A percentile compares a stretch with the other conserved stretches of the same genome.
Conservation (phyloP, 352 stramenopile genomes). For the Pythium aquatile region DNA sequence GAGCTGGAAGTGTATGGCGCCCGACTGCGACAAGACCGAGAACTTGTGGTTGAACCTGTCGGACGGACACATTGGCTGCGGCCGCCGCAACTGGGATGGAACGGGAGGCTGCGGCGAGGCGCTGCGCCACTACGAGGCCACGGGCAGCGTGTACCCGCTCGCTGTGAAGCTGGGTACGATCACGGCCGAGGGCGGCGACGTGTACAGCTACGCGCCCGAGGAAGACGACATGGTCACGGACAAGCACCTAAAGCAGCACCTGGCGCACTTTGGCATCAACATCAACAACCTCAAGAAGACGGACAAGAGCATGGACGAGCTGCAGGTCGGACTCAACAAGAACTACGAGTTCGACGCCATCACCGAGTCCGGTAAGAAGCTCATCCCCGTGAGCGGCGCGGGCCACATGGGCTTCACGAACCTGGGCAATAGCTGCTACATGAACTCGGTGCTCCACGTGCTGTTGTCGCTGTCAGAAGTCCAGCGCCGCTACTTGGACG, state of each 20-base stretch:
- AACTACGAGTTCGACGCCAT: slow-evolving; percentile 98
- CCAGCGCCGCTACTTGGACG: slow-evolving; percentile 67
- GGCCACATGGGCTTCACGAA: slow-evolving; percentile 97
- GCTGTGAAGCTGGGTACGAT: slow-evolving; percentile 99
- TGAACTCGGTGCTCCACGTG: slow-evolving; percentile 97
- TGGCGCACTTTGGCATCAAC: slow-evolving; percentile 96
- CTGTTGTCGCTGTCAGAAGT: slow-evolving; percentile 85
- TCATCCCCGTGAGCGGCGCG: slow-evolving; percentile 88
- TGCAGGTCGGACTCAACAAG: slow-evolving; percentile 97
- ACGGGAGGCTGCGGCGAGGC: slow-evolving; percentile 95
- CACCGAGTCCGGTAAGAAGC: slow-evolving; percentile 94
- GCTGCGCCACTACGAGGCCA: slow-evolving; percentile 95
- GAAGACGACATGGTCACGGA: slow-evolving; percentile 98
- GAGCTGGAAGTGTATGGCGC: slow-evolving; percentile 87
- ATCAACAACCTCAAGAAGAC: slow-evolving; percentile 95
- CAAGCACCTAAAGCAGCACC: slow-evolving; percentile 92
- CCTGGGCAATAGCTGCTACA: slow-evolving; percentile 99
- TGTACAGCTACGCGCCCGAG: slow-evolving; percentile 97
- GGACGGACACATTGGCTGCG: slow-evolving; percentile 84
- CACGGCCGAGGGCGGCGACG: slow-evolving; percentile 93
- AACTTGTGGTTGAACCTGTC: slow-evolving; percentile 99
- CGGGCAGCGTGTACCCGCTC: slow-evolving; percentile 92
- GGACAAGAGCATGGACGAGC: slow-evolving; percentile 98
- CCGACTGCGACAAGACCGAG: slow-evolving; percentile 93
- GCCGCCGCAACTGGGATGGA: slow-evolving; percentile 95